Percentiles rank a stretch among this genome's conserved stretches.
Conservation (phyloP, 805 yeast genomes). For the Ogataea philodendri region DNA sequence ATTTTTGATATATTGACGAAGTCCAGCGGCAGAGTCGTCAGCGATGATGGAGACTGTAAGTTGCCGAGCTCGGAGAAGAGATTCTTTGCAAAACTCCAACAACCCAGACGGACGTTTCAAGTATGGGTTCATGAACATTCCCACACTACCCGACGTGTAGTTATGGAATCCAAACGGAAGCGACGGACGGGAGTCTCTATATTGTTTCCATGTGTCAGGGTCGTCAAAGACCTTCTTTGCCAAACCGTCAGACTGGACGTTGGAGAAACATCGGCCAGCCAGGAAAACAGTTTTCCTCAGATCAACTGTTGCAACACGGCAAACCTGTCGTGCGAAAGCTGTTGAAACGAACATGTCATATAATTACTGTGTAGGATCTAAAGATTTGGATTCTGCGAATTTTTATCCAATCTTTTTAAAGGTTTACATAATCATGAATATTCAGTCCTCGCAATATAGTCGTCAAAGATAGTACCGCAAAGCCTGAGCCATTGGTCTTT, state of each 20-base stretch:
- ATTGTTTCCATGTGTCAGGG: slow-evolving; percentile 51
- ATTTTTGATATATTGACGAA: slow-evolving; percentile 52
- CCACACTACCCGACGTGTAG: slow-evolving; percentile 38
- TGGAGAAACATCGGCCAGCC: not conserved
- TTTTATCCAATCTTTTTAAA: slow-evolving; percentile 8
- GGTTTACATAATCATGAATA: slow-evolving; percentile 9
- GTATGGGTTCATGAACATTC: slow-evolving; percentile 73
- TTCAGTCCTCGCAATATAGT: slow-evolving; percentile 11
- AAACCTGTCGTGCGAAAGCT: slow-evolving; percentile 5
- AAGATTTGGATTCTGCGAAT: too few species aligned
- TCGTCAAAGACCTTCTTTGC: slow-evolving; percentile 60
- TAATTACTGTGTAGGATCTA: not conserved
- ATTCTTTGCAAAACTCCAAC: slow-evolving; percentile 58
- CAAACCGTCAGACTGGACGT: slow-evolving; percentile 17
- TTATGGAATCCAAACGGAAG: slow-evolving; percentile 27
- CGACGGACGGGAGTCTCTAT: slow-evolving; percentile 35
- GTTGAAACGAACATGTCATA: not conserved
- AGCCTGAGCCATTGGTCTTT: slow-evolving; percentile 22
- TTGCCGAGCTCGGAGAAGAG: slow-evolving; percentile 62
- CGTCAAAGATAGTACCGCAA: slow-evolving; percentile 25
- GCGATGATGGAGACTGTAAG: slow-evolving; percentile 57
- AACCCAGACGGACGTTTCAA: slow-evolving; percentile 71
- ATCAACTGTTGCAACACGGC: not conserved
- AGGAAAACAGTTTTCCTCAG: not conserved
- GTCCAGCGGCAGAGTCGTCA: slow-evolving; percentile 44